These are phyloP conservation scores for Ophioceras dolichostomum DNA, from an alignment of 2,329 filamentous ascomycete species.

Conservation along the genomic window DNA sequence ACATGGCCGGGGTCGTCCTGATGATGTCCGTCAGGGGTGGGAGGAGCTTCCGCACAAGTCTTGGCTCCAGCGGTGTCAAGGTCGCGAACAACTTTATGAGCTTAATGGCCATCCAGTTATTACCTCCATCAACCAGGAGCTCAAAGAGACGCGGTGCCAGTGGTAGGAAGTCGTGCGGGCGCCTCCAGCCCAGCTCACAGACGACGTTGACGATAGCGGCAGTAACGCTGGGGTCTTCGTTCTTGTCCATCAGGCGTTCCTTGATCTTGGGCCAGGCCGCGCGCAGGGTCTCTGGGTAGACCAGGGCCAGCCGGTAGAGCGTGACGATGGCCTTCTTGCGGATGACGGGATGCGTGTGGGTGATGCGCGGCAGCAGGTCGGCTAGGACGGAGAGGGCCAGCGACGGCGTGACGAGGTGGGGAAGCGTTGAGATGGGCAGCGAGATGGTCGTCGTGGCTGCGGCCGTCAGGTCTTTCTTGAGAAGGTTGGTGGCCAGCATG, in stretches of 20 bases:
- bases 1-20: slow-evolving; percentile 92
- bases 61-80: slow-evolving; percentile 81
- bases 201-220: slow-evolving; percentile 95
- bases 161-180: slow-evolving; percentile 87
- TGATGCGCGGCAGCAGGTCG: slow-evolving; percentile 76
- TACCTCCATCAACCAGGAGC: slow-evolving; percentile 77
- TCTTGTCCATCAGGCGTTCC: slow-evolving; percentile 78
- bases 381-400: slow-evolving; percentile 81
- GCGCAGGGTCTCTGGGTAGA: slow-evolving; percentile 90
- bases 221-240: slow-evolving; percentile 85
- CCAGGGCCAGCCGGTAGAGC: slow-evolving; percentile 80
- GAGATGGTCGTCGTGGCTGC: slow-evolving; percentile 65
- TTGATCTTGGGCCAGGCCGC: slow-evolving; percentile 97
- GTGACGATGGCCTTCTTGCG: slow-evolving; percentile 95
- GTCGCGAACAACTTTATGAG: slow-evolving; percentile 98
- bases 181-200: slow-evolving; percentile 87
- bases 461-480: slow-evolving; percentile 85
- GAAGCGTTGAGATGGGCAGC: slow-evolving; percentile 79
- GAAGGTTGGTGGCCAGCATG: slow-evolving; percentile 90
- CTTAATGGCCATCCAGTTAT: slow-evolving; percentile 99
- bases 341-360: slow-evolving; percentile 73
- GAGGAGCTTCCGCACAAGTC: slow-evolving; percentile 80
- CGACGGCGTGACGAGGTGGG: slow-evolving; percentile 86
- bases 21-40: slow-evolving; percentile 89
- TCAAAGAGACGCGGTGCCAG: slow-evolving; percentile 87